Evolutionary conservation across 805 yeast species (phyloP), one percentile per base, ranked within the genome.

Genomic region (Kuraishia piskuri): DNA sequence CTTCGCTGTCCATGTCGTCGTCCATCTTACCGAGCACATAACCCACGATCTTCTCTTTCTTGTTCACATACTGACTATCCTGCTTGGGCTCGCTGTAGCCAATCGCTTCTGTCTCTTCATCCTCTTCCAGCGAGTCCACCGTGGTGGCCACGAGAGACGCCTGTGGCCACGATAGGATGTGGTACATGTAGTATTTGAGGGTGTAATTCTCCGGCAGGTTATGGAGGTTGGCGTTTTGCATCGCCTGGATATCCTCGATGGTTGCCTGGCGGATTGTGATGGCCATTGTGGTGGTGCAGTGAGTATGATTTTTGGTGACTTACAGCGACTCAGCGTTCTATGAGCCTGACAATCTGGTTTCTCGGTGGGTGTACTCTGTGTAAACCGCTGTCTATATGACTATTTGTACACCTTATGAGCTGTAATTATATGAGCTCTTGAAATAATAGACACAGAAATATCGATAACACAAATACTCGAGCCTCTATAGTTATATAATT

Each of bases 1-100:
- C 88, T 46, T 76, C 83, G 6, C 86, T 84, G 12, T 80, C 84
- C 36, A 91, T 90, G 63, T 90, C 96, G 67, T 91, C 97, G 62
- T 94, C 97, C 96, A 94, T 88, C 68, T 94, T 94, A 1, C 96
- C 96, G 58, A 94, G 74, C 3, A 90, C 98, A 64, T 94, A 94
- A 4, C 98, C 99, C n/a, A 94, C 96, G 36, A 94, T 78, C 60
- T 88, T 86, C 65, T 88, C 96, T 25, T 86, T 85, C 20, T 76
- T 75, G 19, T 72, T 73, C 50, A 84, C 79, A 64, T 86, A 86
- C 31, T 89, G 79, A 23, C 63, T 55, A 52, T 68, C 71, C 21
- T 48, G 54, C 49, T 68, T 68, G 12, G 52, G 53, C 25, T 24
- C 22, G 26, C 40, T 17, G 25, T 48, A 46, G 22, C n/a, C 46